Evolutionary conservation across 495 filamentous ascomycete species (phyloP).

Genomic region (Podospora conica): DNA sequence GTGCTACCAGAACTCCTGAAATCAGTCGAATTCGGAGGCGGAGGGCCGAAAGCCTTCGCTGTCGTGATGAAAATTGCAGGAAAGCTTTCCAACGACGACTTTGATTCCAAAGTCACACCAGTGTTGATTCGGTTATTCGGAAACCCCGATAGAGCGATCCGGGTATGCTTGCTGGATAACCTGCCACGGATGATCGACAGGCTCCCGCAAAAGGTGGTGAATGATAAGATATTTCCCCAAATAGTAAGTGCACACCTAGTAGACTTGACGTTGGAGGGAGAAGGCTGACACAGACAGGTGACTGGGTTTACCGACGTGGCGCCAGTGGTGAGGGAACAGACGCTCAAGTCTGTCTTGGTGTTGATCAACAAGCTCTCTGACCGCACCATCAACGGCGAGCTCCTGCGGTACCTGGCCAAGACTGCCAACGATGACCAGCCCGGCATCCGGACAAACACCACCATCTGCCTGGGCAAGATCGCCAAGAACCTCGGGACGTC

Average conservation of each 20-base stretch:
- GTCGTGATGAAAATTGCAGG: constrained; percentile 84
- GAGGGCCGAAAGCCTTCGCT: constrained; percentile 83
- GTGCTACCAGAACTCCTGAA: constrained; percentile 93
- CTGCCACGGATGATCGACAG: constrained; percentile 87
- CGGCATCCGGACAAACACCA: constrained; percentile 95
- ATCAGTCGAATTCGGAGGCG: constrained; percentile 93
- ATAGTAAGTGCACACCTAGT: constrained; percentile 50
- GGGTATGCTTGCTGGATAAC: constrained; percentile 87
- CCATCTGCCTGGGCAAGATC: constrained; percentile 93
- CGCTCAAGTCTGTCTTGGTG: constrained; percentile 82
- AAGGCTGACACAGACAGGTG: constrained; percentile 36
- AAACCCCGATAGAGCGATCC: constrained; percentile 85
- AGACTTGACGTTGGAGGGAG: no score
- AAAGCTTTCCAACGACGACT: constrained; percentile 85
- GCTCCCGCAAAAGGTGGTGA: constrained; percentile 81
- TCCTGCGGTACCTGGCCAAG: constrained; percentile 86
- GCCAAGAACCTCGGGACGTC: constrained; percentile 76
- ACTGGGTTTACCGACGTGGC: constrained; percentile 90
- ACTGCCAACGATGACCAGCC: constrained; percentile 97
- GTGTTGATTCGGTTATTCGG: constrained; percentile 82
- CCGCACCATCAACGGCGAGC: constrained; percentile 84
- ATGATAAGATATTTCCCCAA: constrained; percentile 93
- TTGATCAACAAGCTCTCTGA: constrained; percentile 87
- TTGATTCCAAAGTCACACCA: constrained; percentile 74
- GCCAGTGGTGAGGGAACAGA: constrained; percentile 89